Evolutionary conservation across 2,329 filamentous ascomycete species (phyloP), one percentile per base, ranked within the genome.

Genomic region (Alternaria postmessia): DNA sequence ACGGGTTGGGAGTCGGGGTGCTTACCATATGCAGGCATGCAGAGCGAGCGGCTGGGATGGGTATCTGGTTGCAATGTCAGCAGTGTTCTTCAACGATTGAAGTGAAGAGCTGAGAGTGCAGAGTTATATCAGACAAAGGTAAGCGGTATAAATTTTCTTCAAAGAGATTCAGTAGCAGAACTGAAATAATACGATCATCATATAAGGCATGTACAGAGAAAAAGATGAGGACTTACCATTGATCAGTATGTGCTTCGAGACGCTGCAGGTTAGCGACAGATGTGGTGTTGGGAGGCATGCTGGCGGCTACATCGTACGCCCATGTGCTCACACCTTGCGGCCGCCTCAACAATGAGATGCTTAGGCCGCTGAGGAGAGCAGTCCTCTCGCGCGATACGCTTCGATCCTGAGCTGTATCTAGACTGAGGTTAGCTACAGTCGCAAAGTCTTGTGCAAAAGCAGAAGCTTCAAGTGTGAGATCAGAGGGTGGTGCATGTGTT

Each of bases 401-500:
- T 22, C 30, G 36, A 49, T 20, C 6, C 38, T 36, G 20, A 8
- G 22, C 26, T 28, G 18, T 44, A 51, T 59, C 61, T 70, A 26
- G 36, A 18, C 34, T 53, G 44, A 61, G 11, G 65, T 76, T 62
- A 75, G 74, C 66, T 39, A 57, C 16, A 18, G 62, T 48, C 62
- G 24, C 41, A 43, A 48, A 58, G 39, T 28, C 26, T 18, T 48
- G 62, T 62, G 63, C 54, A 42, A 59, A 66, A 57, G 54, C 47
- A 49, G 44, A 51, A 54, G 55, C 49, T 34, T 38, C 14, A 55
- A 51, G 46, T 52, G 63, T 43, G 58, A 62, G 66, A 72, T 80
- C 78, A 87, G 85, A 86, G 85, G 85, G 85, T 87, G 81, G 80
- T 87, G 85, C 85, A 87, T 87, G 85, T 86, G 81, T 84, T 84